Conservation (phyloP, 129 eudicot genomes). For the Gnaphalium uliginosum region DNA sequence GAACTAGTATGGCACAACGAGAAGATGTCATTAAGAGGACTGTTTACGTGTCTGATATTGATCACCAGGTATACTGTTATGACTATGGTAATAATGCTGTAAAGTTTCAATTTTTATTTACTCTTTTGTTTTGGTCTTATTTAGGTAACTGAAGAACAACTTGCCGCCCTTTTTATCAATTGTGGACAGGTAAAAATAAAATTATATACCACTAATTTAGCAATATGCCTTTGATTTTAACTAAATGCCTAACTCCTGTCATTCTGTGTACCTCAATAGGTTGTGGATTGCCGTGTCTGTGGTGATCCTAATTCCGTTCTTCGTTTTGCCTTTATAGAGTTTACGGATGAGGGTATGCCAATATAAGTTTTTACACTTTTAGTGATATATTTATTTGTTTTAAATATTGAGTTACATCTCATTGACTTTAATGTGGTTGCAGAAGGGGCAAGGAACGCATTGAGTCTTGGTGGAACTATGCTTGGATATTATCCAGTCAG, state of each 20-base stretch:
- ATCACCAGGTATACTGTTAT: constrained; percentile 62
- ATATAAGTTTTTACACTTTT: not conserved
- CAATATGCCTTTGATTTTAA: constrained; percentile 1
- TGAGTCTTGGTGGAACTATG: constrained; percentile 82
- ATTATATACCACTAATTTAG: not conserved
- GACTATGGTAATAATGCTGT: not conserved
- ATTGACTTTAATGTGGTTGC: constrained; percentile 31
- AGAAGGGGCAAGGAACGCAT: constrained; percentile 81
- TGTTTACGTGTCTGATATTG: constrained; percentile 89
- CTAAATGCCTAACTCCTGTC: not conserved
- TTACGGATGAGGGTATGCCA: constrained; percentile 71
- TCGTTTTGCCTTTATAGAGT: constrained; percentile 87
- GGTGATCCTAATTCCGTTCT: constrained; percentile 85
- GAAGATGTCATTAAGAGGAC: constrained; percentile 92
- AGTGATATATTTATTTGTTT: not conserved
- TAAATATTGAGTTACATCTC: constrained; percentile 13
- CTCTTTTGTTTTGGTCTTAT: constrained; percentile 5
- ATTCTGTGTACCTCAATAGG: constrained; percentile 37
- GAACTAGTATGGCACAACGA: constrained; percentile 77
- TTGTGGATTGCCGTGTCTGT: constrained; percentile 92
- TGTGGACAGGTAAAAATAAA: constrained; percentile 69
- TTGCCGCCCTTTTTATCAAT: constrained; percentile 76
- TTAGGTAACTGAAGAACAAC: constrained; percentile 97
- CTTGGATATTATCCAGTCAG: constrained; percentile 80
- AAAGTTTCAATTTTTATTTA: not conserved